Evolutionary conservation across 441 rosid species (phyloP), one percentile per base, ranked within the genome.

Genomic region (Kokia cookei): DNA sequence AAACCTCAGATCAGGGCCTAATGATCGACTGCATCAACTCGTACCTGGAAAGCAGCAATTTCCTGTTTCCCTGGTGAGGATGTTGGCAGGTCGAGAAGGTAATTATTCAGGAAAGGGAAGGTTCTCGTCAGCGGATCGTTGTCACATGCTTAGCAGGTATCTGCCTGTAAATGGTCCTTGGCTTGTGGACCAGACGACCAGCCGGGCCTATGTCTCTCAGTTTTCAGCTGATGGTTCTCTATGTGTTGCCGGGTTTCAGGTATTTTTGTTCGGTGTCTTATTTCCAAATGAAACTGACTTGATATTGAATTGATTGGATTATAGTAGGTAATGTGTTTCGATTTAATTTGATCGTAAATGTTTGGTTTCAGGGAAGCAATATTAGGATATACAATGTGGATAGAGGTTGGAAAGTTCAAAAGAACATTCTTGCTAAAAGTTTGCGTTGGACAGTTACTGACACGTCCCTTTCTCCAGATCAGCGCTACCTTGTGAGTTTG

Each of bases 391-490:
- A 94, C 73, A 83, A 94, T 62, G 97, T 90, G 59, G 97, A 91
- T 19, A 87, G 75, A 22, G 90, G 87, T 10, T 94, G 97, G 98
- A 82, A 86, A 81, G 66, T 89, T 85, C 94, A 87, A 77, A 94
- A 92, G 84, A 78, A 90, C 77, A 87, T 92, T 76, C 80, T 77
- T 72, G 86, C 97, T 2, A 91, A 82, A 84, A 89, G 88, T 75
- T 81, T 92, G 81, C 82, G 77, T 29, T 94, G 98, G 98, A 92
- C 97, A 9, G 84, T 92, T 73, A 94, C 97, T 3, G 98, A 94
- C 82, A 87, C 97, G 22, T 89, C 89, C 80, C 87, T 94, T 73
- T 94, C 97, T 7, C 97, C 97, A 3, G 93, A 94, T 81, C 94
- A 82, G 73, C 94, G 81, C 12, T 80, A 77, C 80, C 91, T 94